Base-by-base conservation (phyloP, 2,329 filamentous ascomycete species). In the Alternaria angustiovoidea region DNA sequence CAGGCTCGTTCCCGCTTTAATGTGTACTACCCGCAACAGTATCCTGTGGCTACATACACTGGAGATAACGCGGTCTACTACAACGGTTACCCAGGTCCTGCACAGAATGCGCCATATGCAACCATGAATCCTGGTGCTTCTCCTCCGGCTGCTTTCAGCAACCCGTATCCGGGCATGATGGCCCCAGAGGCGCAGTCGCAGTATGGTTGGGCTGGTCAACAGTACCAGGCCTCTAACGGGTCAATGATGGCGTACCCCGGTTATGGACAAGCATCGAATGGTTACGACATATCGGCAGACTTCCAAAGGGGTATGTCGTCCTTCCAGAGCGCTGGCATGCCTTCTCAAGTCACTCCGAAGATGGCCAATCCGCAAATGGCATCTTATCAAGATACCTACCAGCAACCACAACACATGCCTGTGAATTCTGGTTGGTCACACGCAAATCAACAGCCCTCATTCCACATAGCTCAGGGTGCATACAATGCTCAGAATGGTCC, bases 1-100 rank as follows among this genome's bases (percentile, higher is more conserved):
- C 91, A 87, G 81, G 88, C 78, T 83, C 91, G 86, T 73, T 89
- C 78, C 75, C 88, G 91, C 59, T 94, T 91, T 75, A 87, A 88
- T n/a, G 83, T 87, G 4, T 90, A 87, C 72, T 91, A 88, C 55
- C 71, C 75, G 16, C 75, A 72, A 30, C 74, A 72, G 52, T 79
- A 74, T 56, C 62, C 71, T 20, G 62, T 60, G 16, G 53, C 75
- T 38, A 72, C 68, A 2, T 79, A 75, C 49, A 59, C 62, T 18
- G 67, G 63, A 34, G 77, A 79, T 42, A 69, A 69, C n/a, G 68
- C 69, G 81, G 71, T 82, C 78, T 62, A 80, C 76, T 71, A 83
- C 80, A 71, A 79, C 83, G 62, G 83, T 32, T 77, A 65, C 46
- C 64, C 74, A 71, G 68, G 64, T 7, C 66, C 67, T 49, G 65